Conservation (phyloP, 441 rosid genomes). For the Gossypium laxum region DNA sequence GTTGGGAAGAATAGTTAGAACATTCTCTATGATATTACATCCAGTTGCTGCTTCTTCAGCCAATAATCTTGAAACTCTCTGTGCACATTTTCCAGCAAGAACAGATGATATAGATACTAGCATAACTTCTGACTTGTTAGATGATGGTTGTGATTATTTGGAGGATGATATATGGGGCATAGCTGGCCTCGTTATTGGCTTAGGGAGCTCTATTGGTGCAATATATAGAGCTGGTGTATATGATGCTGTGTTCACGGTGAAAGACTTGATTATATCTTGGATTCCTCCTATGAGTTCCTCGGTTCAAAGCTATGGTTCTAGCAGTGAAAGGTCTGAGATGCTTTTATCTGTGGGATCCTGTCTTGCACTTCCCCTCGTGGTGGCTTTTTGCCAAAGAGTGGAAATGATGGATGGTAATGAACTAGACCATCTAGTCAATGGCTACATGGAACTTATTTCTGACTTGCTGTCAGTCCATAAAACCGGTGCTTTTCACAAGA, state of each 20-base stretch:
- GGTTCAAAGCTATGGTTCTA: constrained; percentile 25
- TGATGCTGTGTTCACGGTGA: constrained; percentile 54
- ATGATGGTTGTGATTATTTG: constrained; percentile 41
- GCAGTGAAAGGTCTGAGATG: constrained; percentile 30
- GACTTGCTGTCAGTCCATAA: constrained; percentile 54
- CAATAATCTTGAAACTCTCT: constrained; percentile 41
- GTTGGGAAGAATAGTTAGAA: constrained; percentile 51
- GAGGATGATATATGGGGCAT: constrained; percentile 90
- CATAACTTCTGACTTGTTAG: constrained; percentile 30
- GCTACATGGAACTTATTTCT: constrained; percentile 55
- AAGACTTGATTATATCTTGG: constrained; percentile 68
- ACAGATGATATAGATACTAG: constrained; percentile 22
- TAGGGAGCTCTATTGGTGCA: constrained; percentile 66
- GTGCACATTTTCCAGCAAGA: constrained; percentile 33
- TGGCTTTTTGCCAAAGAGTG: constrained; percentile 67
- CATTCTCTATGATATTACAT: constrained; percentile 39
- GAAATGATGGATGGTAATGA: constrained; percentile 63
- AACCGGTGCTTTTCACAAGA: constrained; percentile 52
- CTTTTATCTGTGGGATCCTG: constrained; percentile 69
- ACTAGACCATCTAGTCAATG: constrained; percentile 41
- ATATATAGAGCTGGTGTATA: constrained; percentile 66
- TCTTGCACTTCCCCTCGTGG: constrained; percentile 62
- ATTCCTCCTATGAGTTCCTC: constrained; percentile 45
- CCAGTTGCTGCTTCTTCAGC: constrained; percentile 38
- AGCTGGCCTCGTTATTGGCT: constrained; percentile 79